A percentile compares a stretch with the other conserved stretches of the same genome.
Conservation (phyloP, 2,329 filamentous ascomycete species). For the Fusarium duplospermum region DNA sequence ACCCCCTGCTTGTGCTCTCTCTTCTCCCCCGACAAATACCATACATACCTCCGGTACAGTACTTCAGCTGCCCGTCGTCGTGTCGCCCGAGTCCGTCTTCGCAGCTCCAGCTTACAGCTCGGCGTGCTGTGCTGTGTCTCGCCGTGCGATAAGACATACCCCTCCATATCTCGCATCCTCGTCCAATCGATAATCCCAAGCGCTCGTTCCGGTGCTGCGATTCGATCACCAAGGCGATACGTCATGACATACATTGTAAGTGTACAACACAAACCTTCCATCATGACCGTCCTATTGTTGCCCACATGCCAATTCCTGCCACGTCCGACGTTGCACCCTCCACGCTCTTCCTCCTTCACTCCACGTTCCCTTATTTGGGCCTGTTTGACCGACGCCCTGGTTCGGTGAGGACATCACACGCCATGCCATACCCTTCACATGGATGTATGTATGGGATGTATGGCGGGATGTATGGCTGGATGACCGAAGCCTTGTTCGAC, state of each 20-base stretch:
- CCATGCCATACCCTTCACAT: conserved; percentile 33
- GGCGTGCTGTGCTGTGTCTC: conserved; percentile 19
- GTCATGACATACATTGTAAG: conserved; percentile 57
- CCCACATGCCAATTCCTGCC: conserved; percentile 39
- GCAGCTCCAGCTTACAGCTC: conserved; percentile 14
- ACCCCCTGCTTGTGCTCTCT: conserved; percentile 15
- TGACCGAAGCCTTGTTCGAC: conserved; percentile 4
- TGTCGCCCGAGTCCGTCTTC: conserved; percentile 8
- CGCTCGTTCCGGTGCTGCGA: conserved; percentile 22
- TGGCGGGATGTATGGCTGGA: not conserved
- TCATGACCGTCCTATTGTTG: conserved; percentile 25
- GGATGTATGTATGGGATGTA: not conserved
- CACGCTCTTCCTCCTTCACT: conserved; percentile 27
- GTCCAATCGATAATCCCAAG: conserved; percentile 32
- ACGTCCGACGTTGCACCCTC: conserved; percentile 39
- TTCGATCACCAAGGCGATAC: conserved; percentile 43
- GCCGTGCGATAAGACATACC: conserved; percentile 25
- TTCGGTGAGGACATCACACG: conserved; percentile 34
- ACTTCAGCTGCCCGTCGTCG: conserved; percentile 8
- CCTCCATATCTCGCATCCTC: conserved; percentile 25
- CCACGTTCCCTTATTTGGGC: conserved; percentile 24
- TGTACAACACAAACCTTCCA: conserved; percentile 34
- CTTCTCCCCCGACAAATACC: conserved; percentile 4
- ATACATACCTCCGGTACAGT: not conserved
- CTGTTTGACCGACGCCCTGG: conserved; percentile 32